Base-by-base conservation (phyloP, 129 eudicot genomes). In the Centrapalus pauciflorus region DNA sequence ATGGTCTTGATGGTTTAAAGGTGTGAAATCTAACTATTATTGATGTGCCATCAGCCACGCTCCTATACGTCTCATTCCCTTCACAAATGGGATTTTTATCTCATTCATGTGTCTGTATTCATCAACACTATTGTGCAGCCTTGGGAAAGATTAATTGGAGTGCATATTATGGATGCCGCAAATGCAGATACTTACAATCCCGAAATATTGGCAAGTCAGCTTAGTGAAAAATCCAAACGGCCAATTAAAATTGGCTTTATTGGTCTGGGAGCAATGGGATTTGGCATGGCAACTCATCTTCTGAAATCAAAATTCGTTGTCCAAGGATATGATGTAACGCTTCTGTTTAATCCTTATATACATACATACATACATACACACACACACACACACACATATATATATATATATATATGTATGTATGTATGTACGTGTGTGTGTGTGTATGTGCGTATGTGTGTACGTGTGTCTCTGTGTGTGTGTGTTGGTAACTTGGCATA, bases 191-290 rank as follows among this genome's bases (percentile, higher is more conserved):
- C 65, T 32, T 94, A 94, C 66, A 75, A 84, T 33, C 99, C 99
- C 16, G 88, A 86, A 76, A 66, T 73, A 65, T 76, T 84, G 80
- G 99, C 90, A 45, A 65, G 48, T 27, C 72, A 78, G 51, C 46
- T 86, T 34, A 46, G 71, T 50, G 69, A 67, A 70, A 84, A 81
- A 52, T 79, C 97, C 50, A 78, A 86, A 49, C 48, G 75, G 51
- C 78, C 72, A 32, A 82, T 77, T 20, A 80, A 80, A 71, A 76
- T 94, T 30, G 99, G 95, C 72, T 94, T 94, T 75, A 89, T 94
- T 80, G 99, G 99, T 52, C 87, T 94, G 56, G 99, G 99, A 70
- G 99, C 99, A 55, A 94, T 94, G 99, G 99, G 99, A 70, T 94
- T 89, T 71, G 99, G 99, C 83, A 94, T 94, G 99, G 99, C 99